Evolutionary conservation across 768 basidiomycete genomes (phyloP), one percentile per base, ranked within the genome.

Genomic region (Stropharia rugosoannulata): DNA sequence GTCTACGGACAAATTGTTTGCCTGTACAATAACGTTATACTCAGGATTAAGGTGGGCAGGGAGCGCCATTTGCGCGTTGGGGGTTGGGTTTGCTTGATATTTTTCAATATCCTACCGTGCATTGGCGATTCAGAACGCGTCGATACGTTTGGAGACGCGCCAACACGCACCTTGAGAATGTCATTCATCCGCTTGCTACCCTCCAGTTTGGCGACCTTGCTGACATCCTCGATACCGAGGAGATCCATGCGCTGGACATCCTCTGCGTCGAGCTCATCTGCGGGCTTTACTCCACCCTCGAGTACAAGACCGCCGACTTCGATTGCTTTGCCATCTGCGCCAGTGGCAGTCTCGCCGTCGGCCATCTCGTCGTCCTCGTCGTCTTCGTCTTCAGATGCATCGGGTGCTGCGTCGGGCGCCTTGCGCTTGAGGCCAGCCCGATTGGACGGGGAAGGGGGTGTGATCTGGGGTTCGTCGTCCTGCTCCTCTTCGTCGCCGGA

Each of bases 1-100:
- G 64, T 99, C 97, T 41, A 99, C 97, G 1, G 95, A 93, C 55
- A 98, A 77, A 71, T 99, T 99, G 76, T 99, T 99, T 22, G 97
- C 93, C 63, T 94, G 87, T 4, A 99, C 97, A 64, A 98, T 98
- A 58, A 98, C 79, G 59, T 88, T 85, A 75, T 99, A 99, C 71
- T 99, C 97, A 1, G 94, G 92, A 67, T 96, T 95, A 58, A 94
- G 80, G 67, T 93, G 90, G 1, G 91, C 87, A 19, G 89, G 88
- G 35, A 89, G 75, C 1, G 86, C 78, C 78, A 93, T 90, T 38
- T 86, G 82, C 59, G 92, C 87, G 25, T 85, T 81, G 4, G 90
- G 81, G 35, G 89, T 90, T 1, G 95, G 94, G 54, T 88, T 84
- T 1, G 76, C 79, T 59, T 87, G 84, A 70, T 90, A 99, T 66